phyloP scores from a whole-genome alignment of 345 rosid genomes.

The Lenwebbia sp. region DNA sequence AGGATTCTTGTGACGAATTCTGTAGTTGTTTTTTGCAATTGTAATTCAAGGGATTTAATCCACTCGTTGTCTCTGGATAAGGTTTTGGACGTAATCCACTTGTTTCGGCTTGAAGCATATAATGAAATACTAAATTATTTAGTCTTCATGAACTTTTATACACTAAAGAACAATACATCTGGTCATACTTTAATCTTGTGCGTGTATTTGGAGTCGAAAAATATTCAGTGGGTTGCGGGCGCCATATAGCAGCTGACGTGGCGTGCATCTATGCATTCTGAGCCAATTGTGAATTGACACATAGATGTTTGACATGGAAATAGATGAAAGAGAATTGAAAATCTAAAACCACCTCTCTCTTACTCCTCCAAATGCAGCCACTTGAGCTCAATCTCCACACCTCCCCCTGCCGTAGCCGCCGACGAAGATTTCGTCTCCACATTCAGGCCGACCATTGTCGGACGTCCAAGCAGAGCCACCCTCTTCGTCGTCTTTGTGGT shows the following conservation, averaged over 20 bases:
- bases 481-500: not conserved
- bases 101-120: not conserved
- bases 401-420: not conserved
- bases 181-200: not conserved
- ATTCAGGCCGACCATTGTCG: not conserved
- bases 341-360: not conserved
- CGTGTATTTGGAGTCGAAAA: not conserved
- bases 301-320: not conserved
- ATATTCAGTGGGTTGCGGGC: not conserved
- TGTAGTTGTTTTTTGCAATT: not conserved
- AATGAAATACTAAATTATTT: not conserved
- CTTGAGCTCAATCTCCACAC: not conserved
- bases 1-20: not conserved
- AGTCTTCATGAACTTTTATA: not conserved
- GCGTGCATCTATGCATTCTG: not conserved
- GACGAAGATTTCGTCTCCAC: not conserved
- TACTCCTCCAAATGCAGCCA: not conserved
- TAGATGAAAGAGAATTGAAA: not conserved
- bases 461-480: not conserved
- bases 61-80: not conserved
- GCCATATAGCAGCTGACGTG: not conserved
- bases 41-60: not conserved
- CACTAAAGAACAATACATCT: not conserved
- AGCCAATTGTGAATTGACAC: not conserved
- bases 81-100: not conserved